Evolutionary conservation across 371 early-diverging fungal species (phyloP), one percentile per base, ranked within the genome.

Genomic region (Mucor saturninus): DNA sequence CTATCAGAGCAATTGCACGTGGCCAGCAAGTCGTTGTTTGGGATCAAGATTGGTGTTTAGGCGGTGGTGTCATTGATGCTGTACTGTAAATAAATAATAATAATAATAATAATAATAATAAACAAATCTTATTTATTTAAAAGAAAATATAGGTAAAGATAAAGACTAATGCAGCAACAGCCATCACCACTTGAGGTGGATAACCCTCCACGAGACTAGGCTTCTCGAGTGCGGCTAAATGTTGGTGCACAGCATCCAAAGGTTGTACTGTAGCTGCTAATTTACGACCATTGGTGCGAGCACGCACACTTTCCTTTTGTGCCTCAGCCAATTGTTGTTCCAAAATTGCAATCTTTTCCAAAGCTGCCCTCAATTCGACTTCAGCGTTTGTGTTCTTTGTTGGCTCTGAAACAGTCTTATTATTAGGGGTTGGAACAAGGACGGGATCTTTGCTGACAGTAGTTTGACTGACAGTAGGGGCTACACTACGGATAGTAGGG

Each of bases 1-100:
- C 83, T 9, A 68, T 83, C 6, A 72, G 83, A 43, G 83, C 79
- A 6, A 79, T 83, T 40, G 80, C 79, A 51, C 58, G 66, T 31
- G 83, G 83, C 8, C 79, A 84, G 60, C 77, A 83, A 65, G 80
- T 83, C 15, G 85, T 79, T 32, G 69, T 83, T 29, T 84, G 83
- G 80, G 63, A 71, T 51, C 67, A 59, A 14, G 81, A 84, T 54
- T 81, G 83, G 85, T 84, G 85, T 57, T 71, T 84, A 26, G 85
- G 85, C 4, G 75, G 81, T 45, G 85, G 85, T 9, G 70, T 81
- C 6, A 83, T 84, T 46, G 74, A 81, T 29, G 40, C 62, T 15
- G 56, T 65, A 62, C 65, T 61, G 50, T 65, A 56, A 28, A 37
- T 21, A 21, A 21, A 21, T 21, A 21, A 21, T 21, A 21, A 21